Conservation (phyloP, 228 moss, liverwort and hornwort genomes). For the Sphagnum magellanicum region DNA sequence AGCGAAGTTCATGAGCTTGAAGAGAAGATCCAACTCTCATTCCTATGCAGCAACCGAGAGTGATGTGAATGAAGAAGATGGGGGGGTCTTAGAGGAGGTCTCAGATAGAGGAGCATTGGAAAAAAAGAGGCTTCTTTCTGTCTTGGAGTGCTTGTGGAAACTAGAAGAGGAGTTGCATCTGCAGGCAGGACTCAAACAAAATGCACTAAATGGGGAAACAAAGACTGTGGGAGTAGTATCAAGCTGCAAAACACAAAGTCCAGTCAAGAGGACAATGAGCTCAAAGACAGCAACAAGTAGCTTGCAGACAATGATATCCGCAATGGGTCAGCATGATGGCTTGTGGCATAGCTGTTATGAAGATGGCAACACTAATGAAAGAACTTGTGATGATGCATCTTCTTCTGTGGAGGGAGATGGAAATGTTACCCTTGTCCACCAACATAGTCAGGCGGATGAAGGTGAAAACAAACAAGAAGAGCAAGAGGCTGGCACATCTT, state of each 20-base stretch:
- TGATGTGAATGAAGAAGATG: conserved; percentile 31
- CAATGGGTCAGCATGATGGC: conserved; percentile 23
- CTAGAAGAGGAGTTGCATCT: conserved; percentile 89
- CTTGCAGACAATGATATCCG: conserved; percentile 8
- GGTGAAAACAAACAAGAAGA: conserved; percentile 9
- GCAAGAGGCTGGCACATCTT: conserved; percentile 1
- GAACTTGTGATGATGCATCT: conserved; percentile 1
- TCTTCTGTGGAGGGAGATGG: conserved; percentile 5
- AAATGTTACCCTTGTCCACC: neutral
- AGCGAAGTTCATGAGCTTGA: conserved; percentile 26
- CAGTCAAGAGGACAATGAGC: conserved; percentile 6
- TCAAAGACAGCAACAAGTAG: conserved; percentile 10
- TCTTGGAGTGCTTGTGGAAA: conserved; percentile 84
- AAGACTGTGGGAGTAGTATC: conserved; percentile 20
- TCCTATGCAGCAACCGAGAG: conserved; percentile 24
- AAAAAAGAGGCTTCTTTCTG: conserved; percentile 74
- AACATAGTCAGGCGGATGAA: conserved; percentile 5
- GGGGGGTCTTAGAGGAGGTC: too few relatives aligned
- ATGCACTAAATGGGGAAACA: conserved; percentile 22
- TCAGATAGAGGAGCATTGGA: conserved; percentile 52
- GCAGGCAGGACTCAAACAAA: conserved; percentile 62
- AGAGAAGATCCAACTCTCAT: conserved; percentile 31
- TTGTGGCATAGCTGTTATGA: conserved; percentile 36
- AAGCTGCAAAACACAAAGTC: conserved; percentile 10
- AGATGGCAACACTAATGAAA: conserved; percentile 21